phyloP scores from a whole-genome alignment of 495 filamentous ascomycete species.

The Penicillium turbatum region DNA sequence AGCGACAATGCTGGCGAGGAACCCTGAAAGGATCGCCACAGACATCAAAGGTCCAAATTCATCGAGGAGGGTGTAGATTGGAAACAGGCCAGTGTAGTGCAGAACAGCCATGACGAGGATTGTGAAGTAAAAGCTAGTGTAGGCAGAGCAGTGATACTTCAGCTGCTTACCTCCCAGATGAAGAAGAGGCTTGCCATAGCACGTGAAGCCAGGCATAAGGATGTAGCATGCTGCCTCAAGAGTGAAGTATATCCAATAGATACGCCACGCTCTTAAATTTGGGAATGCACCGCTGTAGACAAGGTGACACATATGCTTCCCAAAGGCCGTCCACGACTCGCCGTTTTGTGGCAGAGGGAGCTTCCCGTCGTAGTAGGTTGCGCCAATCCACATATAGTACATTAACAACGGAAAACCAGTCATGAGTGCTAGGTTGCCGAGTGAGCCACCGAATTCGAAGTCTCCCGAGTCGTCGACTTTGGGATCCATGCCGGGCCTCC shows the following conservation, averaged over 20 bases:
- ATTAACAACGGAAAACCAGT: constrained; percentile 80
- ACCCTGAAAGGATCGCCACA: constrained; percentile 84
- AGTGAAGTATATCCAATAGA: constrained; percentile 83
- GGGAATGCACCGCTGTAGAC: constrained; percentile 77
- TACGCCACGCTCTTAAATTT: constrained; percentile 65
- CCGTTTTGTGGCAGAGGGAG: constrained; percentile 59
- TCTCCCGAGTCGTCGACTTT: constrained; percentile 27
- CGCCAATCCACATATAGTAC: constrained; percentile 97
- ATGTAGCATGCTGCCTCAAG: constrained; percentile 74
- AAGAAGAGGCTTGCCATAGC: constrained; percentile 64
- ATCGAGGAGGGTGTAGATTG: constrained; percentile 77
- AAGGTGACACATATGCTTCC: constrained; percentile 56
- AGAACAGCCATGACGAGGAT: constrained; percentile 59
- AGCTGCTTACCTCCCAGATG: constrained; percentile 71
- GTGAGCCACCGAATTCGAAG: constrained; percentile 81
- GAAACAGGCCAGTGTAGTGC: constrained; percentile 69
- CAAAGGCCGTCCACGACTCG: constrained; percentile 61
- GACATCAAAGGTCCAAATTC: constrained; percentile 84
- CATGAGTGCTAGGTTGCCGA: constrained; percentile 71
- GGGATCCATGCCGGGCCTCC: constrained; percentile 23
- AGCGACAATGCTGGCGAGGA: constrained; percentile 65
- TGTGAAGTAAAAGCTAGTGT: constrained; percentile 73
- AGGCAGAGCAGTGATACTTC: constrained; percentile 79
- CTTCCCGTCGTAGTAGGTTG: constrained; percentile 79
- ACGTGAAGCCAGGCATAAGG: constrained; percentile 71